Evolutionary conservation across 2,329 filamentous ascomycete species (phyloP), one percentile per base, ranked within the genome.

Genomic region (Colletotrichum sp.): DNA sequence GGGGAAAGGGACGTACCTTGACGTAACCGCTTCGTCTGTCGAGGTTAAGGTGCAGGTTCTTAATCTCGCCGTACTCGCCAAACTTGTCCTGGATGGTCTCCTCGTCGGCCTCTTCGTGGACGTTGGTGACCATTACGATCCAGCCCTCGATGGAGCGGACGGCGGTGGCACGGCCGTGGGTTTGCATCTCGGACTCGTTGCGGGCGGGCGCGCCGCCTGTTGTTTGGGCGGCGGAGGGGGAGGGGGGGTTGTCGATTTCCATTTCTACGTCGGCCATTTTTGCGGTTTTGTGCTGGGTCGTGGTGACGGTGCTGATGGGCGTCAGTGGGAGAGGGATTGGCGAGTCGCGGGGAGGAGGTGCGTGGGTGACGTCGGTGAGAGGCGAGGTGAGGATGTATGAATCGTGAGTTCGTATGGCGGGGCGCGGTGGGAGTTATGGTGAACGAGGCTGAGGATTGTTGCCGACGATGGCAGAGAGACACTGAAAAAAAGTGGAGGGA

Each of bases 71-170:
- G 82, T 91, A 97, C 80, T 97, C 95, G 81, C 92, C 94, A 83
- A 97, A 97, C 83, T 92, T 90, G 83, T 97, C 95, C 81, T 94
- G 94, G 72, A 97, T 84, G 61, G 94, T 93, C 87, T 97, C 95
- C 85, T 97, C 95, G 79, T 93, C 94, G 66, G 95, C 94, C 84
- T 97, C 95, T 83, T 97, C 95, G 86, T 97, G 95, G 38, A 97
- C 93, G 81, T 97, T 97, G 68, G 94, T 96, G 78, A 95, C 94
- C 77, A 95, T 92, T 81, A 97, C 89, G 84, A 97, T 97, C 95
- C 95, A 97, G 79, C 95, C 95, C 85, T 97, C 95, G 82, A 97
- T 96, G 71, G 94, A 96, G 80, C 95, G 94, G 75, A 97, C 95
- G 28, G 95, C 95, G 2, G 93, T 95, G 71, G 94, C 94, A 82